These are phyloP conservation scores for Melaleuca quinquenervia DNA, from an alignment of 345 rosid genomes.

Conservation along the genomic window DNA sequence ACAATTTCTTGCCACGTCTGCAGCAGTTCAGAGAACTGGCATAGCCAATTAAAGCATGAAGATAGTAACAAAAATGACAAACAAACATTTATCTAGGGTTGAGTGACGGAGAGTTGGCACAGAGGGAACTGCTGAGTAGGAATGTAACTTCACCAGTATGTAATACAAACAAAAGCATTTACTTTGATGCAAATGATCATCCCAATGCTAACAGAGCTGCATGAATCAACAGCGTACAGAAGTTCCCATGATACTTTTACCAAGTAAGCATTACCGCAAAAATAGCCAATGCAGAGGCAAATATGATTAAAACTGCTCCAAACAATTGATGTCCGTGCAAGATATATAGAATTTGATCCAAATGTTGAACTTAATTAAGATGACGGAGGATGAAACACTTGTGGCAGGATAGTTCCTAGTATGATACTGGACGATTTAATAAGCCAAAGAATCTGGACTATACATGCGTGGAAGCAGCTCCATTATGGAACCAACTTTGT, in stretches of 20 bases:
- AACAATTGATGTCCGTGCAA: neutral
- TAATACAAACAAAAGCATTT: neutral
- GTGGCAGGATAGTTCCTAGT: neutral
- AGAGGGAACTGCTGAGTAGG: neutral
- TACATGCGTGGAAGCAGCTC: constrained; percentile 97
- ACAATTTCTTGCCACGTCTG: neutral
- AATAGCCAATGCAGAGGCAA: neutral
- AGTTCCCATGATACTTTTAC: neutral
- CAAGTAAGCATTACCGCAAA: neutral
- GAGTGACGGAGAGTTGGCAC: neutral
- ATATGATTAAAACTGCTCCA: neutral
- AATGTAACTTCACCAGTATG: neutral
- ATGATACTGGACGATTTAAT: neutral
- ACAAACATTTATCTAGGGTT: neutral
- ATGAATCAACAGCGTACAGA: neutral
- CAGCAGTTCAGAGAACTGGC: neutral
- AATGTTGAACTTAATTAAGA: neutral
- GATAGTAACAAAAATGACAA: neutral
- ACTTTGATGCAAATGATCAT: neutral
- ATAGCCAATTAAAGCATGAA: neutral
- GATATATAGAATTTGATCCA: neutral
- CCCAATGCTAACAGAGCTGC: neutral
- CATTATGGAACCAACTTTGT: constrained; percentile 67
- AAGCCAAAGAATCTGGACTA: constrained; percentile 8
- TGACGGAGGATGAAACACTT: neutral